A percentile compares a stretch with the other conserved stretches of the same genome.
These are phyloP conservation scores for Mycena polygramma DNA, from an alignment of 768 basidiomycete species.

Conservation along the genomic window DNA sequence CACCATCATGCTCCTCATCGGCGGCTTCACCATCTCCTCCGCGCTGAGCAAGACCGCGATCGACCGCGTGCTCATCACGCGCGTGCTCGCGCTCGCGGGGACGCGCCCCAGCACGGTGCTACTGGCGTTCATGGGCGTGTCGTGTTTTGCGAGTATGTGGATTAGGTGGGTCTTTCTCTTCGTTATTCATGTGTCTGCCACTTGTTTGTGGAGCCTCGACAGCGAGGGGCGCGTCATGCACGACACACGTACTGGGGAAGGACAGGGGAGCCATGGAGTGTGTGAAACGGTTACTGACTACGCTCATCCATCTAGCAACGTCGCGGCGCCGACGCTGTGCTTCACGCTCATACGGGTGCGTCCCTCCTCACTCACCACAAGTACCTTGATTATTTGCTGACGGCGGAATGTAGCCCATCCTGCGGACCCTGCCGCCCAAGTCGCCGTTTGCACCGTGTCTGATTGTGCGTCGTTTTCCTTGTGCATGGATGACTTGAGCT, in stretches of 20 bases:
- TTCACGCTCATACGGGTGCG: conserved; percentile 94
- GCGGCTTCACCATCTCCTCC: conserved; percentile 97
- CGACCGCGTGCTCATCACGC: conserved; percentile 91
- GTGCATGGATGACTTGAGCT: too few species aligned
- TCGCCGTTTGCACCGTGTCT: conserved; percentile 91
- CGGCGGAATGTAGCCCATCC: conserved; percentile 79
- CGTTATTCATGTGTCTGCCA: too few species aligned
- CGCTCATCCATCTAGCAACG: conserved; percentile 71
- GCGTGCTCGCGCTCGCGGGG: conserved; percentile 91
- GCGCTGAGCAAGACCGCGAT: conserved; percentile 96
- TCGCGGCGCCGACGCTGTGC: conserved; percentile 97
- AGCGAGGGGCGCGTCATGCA: too few species aligned
- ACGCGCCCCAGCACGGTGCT: conserved; percentile 88
- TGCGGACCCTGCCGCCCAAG: conserved; percentile 89
- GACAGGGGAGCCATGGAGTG: too few species aligned
- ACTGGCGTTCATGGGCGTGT: conserved; percentile 94
- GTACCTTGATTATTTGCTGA: neutral
- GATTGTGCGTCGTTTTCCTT: conserved; percentile 70
- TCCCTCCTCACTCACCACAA: conserved; percentile 33
- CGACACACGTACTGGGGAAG: too few species aligned
- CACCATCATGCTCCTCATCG: conserved; percentile 98
- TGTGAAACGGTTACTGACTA: too few species aligned
- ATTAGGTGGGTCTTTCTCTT: conserved; percentile 81
- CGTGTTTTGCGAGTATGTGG: conserved; percentile 99
- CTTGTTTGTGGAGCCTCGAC: too few species aligned